Percentiles rank a stretch among this genome's conserved stretches.
phyloP scores from a whole-genome alignment of 2,329 filamentous ascomycete species.

The Trichoderma polysporum region DNA sequence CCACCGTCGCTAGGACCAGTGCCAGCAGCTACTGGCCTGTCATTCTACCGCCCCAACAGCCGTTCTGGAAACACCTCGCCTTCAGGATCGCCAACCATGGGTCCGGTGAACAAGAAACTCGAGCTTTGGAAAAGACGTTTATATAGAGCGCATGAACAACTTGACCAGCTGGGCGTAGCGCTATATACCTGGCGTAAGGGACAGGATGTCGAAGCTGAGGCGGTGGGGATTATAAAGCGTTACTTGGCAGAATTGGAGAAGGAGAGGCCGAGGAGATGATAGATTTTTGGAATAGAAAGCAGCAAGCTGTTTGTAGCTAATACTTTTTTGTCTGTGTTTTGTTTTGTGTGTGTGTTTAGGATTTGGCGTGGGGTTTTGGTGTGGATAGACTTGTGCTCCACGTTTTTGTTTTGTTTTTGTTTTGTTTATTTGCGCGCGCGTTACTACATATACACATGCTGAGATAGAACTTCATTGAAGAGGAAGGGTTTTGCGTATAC shows the following conservation, averaged over 20 bases:
- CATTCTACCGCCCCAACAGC: slow-evolving; percentile 30
- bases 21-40: slow-evolving; percentile 23
- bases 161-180: slow-evolving; percentile 64
- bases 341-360: not conserved
- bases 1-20: slow-evolving; percentile 33
- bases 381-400: slow-evolving; percentile 9
- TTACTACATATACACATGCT: not conserved
- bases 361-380: not conserved
- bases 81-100: slow-evolving; percentile 36
- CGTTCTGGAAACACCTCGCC: slow-evolving; percentile 37
- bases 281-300: not conserved
- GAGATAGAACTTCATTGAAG: not conserved
- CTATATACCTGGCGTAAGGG: slow-evolving; percentile 74
- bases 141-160: slow-evolving; percentile 60
- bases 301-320: not conserved
- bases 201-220: slow-evolving; percentile 66
- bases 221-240: slow-evolving; percentile 61
- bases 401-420: not conserved
- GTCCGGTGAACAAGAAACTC: slow-evolving; percentile 63
- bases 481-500: not conserved
- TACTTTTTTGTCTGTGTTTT: not conserved
- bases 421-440: not conserved
- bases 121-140: slow-evolving; percentile 71
- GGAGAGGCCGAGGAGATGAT: slow-evolving; percentile 11
- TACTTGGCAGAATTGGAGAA: slow-evolving; percentile 47